Percentiles rank a stretch among this genome's conserved stretches.
phyloP scores from a whole-genome alignment of 2,329 filamentous ascomycete genomes.

The Paecilomyces dactylethromorphus region DNA sequence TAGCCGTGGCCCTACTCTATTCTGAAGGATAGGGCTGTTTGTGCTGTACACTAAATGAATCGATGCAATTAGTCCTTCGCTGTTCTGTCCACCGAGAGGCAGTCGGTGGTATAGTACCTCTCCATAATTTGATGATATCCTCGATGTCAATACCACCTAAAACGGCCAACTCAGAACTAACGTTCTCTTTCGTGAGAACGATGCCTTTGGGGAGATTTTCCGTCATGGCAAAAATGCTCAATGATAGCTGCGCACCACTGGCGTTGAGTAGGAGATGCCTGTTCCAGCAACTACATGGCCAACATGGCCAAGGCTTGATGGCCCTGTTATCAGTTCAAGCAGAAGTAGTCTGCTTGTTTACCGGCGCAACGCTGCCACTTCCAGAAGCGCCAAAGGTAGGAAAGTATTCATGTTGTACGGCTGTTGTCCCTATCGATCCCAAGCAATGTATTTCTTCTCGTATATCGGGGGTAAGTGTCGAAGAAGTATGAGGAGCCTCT shows the following conservation, averaged over 20 bases:
- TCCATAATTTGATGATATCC: slow-evolving; percentile 42
- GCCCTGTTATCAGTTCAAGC: background rate
- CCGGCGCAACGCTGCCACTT: background rate
- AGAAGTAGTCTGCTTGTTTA: background rate
- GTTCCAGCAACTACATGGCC: slow-evolving; percentile 8
- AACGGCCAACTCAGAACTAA: slow-evolving; percentile 30
- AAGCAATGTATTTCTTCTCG: background rate
- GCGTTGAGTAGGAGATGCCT: background rate
- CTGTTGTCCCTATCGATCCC: background rate
- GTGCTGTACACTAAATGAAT: slow-evolving; percentile 36
- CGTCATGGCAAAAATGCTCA: slow-evolving; percentile 23
- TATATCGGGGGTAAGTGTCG: background rate
- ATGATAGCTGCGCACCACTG: background rate
- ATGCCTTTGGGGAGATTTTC: slow-evolving; percentile 34
- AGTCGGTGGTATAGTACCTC: slow-evolving; percentile 31
- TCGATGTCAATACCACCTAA: slow-evolving; percentile 31
- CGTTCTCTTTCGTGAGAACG: slow-evolving; percentile 32
- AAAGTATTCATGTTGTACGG: slow-evolving; percentile 1
- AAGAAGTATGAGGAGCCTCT: background rate
- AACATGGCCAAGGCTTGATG: background rate
- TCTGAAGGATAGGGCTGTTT: slow-evolving; percentile 37
- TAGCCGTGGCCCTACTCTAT: slow-evolving; percentile 36
- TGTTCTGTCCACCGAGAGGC: slow-evolving; percentile 5
- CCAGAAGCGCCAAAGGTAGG: background rate
- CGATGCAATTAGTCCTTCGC: slow-evolving; percentile 4